Base-by-base conservation (phyloP, 768 basidiomycete species). In the Trametes elegans region DNA sequence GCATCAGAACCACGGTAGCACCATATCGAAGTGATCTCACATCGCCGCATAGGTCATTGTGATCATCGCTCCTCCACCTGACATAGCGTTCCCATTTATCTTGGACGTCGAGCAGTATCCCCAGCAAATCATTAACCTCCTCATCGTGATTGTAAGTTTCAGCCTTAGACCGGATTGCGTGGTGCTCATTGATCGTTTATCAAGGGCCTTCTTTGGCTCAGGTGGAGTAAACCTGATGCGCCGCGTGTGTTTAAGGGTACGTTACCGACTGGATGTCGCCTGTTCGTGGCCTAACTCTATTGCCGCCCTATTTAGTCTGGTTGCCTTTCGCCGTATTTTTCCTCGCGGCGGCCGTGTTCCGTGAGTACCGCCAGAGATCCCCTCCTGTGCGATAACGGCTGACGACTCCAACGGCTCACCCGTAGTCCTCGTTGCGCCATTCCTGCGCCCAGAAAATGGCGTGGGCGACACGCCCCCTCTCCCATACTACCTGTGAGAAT, bases 381-480 rank as follows among this genome's bases (percentile, higher is more conserved):
- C 16, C 32, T 21, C 8, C n/a, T n/a, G n/a, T n/a, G 23, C 27
- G 1, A 13, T 5, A 11, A 21, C n/a, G 34, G 31, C 35, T 27
- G 14, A 79, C n/a, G 10, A 14, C 23, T 5, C 18, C 21, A 36
- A 19, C 23, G n/a, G n/a, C 35, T 24, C 31, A 5, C 13, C 5
- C n/a, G 6, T 13, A 62, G 82, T 85, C 7, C 70, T 84, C 3
- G 62, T 84, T 6, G 76, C 76, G 0, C 83, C 83, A 0, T 84
- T 82, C 71, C 43, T 84, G 5, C 75, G 61, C 21, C 83, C 83
- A 3, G 70, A 78, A 0, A 79, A 79, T 55, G 72, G 75, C 7
- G 73, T 79, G 0, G 83, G 82, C 7, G 82, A 84, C 55, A 82
- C 82, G 0, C 81, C 81, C 9, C 79, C 83, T 7, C 61, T 84